Percentiles rank a stretch among this genome's conserved stretches.
Evolutionary conservation across 148 eudicot species (phyloP).

Genomic region (Rhododendron molle): DNA sequence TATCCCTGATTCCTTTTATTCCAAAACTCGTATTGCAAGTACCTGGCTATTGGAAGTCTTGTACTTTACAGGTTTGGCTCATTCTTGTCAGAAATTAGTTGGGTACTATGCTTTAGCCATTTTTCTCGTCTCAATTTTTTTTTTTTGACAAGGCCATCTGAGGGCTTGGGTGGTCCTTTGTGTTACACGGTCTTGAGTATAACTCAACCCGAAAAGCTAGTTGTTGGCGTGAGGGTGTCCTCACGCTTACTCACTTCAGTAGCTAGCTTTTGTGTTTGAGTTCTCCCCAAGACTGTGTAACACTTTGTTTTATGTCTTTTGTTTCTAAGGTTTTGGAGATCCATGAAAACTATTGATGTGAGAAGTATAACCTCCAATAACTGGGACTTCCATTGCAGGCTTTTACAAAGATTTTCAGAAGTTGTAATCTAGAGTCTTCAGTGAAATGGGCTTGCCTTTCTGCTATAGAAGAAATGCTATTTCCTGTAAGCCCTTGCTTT

Average conservation of each 20-base stretch:
- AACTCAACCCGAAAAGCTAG: neutral
- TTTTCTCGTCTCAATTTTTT: neutral
- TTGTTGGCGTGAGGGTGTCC: neutral
- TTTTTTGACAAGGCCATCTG: neutral
- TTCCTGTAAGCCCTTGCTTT: constrained; percentile 55
- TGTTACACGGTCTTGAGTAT: neutral
- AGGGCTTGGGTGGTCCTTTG: neutral
- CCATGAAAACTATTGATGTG: neutral
- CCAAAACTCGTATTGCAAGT: constrained; percentile 56
- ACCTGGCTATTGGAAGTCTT: constrained; percentile 48
- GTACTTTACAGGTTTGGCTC: constrained; percentile 60
- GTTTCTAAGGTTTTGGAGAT: neutral
- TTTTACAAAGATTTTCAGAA: constrained; percentile 59
- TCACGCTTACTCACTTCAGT: neutral
- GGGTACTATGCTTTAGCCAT: neutral
- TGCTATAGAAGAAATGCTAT: constrained; percentile 75
- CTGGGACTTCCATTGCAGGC: constrained; percentile 46
- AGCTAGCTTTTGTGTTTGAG: neutral
- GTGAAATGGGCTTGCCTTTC: constrained; percentile 71
- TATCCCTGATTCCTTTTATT: constrained; percentile 61
- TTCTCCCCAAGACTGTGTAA: neutral
- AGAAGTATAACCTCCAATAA: neutral
- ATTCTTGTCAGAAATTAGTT: neutral
- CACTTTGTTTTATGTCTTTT: neutral
- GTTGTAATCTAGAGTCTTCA: constrained; percentile 55